These are phyloP conservation scores for Pyrrhoderma lamaoense DNA, from an alignment of 1,284 basidiomycete species.

Conservation along the genomic window DNA sequence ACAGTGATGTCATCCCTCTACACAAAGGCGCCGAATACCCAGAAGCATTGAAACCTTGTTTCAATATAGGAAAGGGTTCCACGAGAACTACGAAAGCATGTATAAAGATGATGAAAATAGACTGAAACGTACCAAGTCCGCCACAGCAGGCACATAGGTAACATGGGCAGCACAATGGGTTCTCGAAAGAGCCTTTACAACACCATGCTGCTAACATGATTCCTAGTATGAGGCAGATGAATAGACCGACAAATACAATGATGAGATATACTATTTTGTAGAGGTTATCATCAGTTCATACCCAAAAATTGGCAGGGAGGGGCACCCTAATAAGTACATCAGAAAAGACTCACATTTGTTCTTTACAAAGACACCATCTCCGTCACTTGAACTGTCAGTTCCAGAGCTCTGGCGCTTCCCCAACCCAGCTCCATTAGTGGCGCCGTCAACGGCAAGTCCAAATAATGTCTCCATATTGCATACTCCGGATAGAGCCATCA, in stretches of 20 bases:
- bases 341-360: constrained; percentile 15
- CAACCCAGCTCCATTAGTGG: not conserved
- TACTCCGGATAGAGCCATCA: not conserved
- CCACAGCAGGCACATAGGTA: constrained; percentile 61
- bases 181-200: constrained; percentile 50
- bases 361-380: constrained; percentile 11
- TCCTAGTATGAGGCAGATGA: constrained; percentile 47
- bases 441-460: constrained; percentile 8
- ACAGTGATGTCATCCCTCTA: too few species aligned
- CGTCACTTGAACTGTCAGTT: not conserved
- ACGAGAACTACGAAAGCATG: not conserved
- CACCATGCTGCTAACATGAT: constrained; percentile 54
- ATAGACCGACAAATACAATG: constrained; percentile 39
- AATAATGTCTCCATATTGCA: constrained; percentile 6
- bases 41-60: not conserved
- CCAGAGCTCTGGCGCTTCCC: constrained; percentile 5
- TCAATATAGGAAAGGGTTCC: not conserved
- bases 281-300: not conserved
- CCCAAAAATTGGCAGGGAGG: not conserved
- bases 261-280: constrained; percentile 29
- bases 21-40: not conserved
- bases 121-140: constrained; percentile 42
- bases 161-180: constrained; percentile 55
- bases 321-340: not conserved
- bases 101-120: constrained; percentile 8